Conservation (phyloP, 2,329 filamentous ascomycete genomes). For the Zymoseptoria crescenta region DNA sequence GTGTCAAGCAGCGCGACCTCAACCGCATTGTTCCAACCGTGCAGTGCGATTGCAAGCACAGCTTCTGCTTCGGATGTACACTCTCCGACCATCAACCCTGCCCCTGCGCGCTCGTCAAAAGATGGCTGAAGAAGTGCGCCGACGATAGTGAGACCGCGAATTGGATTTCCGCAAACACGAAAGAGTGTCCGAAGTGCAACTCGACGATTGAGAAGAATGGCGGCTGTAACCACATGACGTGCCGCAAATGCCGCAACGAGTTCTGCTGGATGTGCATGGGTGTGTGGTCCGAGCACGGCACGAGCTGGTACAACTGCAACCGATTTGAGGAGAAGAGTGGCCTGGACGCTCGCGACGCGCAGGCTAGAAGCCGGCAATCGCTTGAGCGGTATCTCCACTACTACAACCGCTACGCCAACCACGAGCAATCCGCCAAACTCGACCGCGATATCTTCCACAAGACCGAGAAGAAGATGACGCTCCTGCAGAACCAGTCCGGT, state of each 20-base stretch:
- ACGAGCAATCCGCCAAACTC: constrained; percentile 92
- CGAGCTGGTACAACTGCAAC: constrained; percentile 99
- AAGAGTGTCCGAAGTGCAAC: constrained; percentile 91
- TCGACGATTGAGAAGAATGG: constrained; percentile 99
- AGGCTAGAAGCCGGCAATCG: constrained; percentile 82
- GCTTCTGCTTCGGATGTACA: constrained; percentile 93
- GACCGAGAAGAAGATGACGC: constrained; percentile 98
- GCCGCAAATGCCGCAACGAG: constrained; percentile 88
- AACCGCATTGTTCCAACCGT: constrained; percentile 83
- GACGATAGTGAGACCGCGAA: constrained; percentile 98
- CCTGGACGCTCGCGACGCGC: constrained; percentile 78
- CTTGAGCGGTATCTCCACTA: constrained; percentile 97
- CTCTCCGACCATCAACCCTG: constrained; percentile 87
- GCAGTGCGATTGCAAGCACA: constrained; percentile 71
- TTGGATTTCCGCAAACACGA: constrained; percentile 98
- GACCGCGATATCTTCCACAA: constrained; percentile 94
- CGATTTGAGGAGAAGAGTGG: constrained; percentile 95
- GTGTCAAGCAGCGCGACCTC: constrained; percentile 79
- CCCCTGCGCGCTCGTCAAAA: constrained; percentile 83
- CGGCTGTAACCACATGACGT: constrained; percentile 97
- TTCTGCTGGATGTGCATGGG: constrained; percentile 99
- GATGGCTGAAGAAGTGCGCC: constrained; percentile 96
- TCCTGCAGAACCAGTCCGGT: constrained; percentile 83
- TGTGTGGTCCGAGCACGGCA: constrained; percentile 95
- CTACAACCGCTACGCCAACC: constrained; percentile 98